Evolutionary conservation across 2,329 filamentous ascomycete species (phyloP).

Genomic region (Fusarium anguioides): DNA sequence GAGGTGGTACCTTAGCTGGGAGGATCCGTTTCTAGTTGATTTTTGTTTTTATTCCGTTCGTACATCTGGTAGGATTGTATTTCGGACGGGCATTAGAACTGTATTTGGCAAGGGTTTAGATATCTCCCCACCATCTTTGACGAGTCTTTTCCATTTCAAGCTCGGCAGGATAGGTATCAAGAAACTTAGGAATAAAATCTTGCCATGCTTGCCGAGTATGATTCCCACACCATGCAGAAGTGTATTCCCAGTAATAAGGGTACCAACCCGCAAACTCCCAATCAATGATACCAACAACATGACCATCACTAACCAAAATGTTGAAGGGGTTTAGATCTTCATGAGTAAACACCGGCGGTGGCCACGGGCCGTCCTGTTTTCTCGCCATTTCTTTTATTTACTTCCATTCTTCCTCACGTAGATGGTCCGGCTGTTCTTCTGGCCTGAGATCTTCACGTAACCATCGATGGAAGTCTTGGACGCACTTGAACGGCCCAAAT

Average conservation of each 20-base stretch:
- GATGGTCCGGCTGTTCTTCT: constrained; percentile 27
- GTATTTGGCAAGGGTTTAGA: too few relatives aligned
- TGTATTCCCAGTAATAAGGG: constrained; percentile 1
- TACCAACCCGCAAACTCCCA: neutral
- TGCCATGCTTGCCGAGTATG: neutral
- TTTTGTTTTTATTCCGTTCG: too few relatives aligned
- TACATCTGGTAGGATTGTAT: too few relatives aligned
- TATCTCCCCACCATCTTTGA: constrained; percentile 33
- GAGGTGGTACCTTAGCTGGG: too few relatives aligned
- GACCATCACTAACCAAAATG: neutral
- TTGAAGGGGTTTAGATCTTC: neutral
- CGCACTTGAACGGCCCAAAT: constrained; percentile 49
- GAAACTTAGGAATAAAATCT: neutral
- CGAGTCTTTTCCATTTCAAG: constrained; percentile 11
- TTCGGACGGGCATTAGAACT: too few relatives aligned
- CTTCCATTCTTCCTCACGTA: constrained; percentile 38
- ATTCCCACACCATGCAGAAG: neutral
- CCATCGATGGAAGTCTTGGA: constrained; percentile 48
- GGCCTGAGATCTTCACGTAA: constrained; percentile 45
- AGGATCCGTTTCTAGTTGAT: too few relatives aligned
- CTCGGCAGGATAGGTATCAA: neutral
- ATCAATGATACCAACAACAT: neutral
- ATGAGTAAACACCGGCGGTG: neutral
- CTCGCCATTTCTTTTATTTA: constrained; percentile 48
- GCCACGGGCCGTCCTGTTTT: neutral